A percentile compares a stretch with the other conserved stretches of the same genome.
phyloP scores from a whole-genome alignment of 495 filamentous ascomycete genomes.

The Venustampulla echinocandica region DNA sequence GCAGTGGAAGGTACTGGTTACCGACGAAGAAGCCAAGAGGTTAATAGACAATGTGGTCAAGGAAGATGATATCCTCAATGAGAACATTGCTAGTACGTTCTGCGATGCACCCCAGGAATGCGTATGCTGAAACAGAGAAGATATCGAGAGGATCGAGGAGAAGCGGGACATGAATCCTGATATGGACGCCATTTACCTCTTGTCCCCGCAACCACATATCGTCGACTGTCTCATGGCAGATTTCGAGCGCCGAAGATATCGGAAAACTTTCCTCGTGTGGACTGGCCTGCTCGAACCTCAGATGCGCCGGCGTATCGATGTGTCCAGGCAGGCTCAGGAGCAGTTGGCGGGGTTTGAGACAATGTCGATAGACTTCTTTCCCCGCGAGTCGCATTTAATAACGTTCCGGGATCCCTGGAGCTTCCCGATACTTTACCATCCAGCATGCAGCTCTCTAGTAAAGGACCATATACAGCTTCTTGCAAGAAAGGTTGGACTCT shows the following conservation, averaged over 20 bases:
- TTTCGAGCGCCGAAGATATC: conserved; percentile 72
- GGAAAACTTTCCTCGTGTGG: conserved; percentile 72
- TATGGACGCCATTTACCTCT: conserved; percentile 90
- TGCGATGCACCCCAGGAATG: neutral
- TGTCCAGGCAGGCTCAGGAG: conserved; percentile 46
- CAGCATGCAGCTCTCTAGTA: conserved; percentile 76
- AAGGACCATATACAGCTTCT: conserved; percentile 69
- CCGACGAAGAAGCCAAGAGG: conserved; percentile 71
- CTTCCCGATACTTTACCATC: conserved; percentile 88
- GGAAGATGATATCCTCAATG: conserved; percentile 90
- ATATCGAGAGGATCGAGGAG: conserved; percentile 87
- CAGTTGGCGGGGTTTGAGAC: conserved; percentile 65
- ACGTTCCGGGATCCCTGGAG: conserved; percentile 92
- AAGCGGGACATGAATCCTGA: conserved; percentile 66
- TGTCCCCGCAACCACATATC: conserved; percentile 75
- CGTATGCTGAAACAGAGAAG: conserved; percentile 38
- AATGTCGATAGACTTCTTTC: conserved; percentile 78
- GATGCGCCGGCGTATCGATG: conserved; percentile 34
- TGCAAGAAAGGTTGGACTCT: conserved; percentile 67
- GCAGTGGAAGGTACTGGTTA: conserved; percentile 92
- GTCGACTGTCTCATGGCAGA: conserved; percentile 91
- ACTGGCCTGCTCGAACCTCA: conserved; percentile 46
- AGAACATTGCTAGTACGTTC: conserved; percentile 82
- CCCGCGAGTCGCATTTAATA: conserved; percentile 81
- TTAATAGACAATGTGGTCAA: conserved; percentile 81